These are phyloP conservation scores for Primulina huaijiensis DNA, from an alignment of 257 asterid species.

Conservation along the genomic window DNA sequence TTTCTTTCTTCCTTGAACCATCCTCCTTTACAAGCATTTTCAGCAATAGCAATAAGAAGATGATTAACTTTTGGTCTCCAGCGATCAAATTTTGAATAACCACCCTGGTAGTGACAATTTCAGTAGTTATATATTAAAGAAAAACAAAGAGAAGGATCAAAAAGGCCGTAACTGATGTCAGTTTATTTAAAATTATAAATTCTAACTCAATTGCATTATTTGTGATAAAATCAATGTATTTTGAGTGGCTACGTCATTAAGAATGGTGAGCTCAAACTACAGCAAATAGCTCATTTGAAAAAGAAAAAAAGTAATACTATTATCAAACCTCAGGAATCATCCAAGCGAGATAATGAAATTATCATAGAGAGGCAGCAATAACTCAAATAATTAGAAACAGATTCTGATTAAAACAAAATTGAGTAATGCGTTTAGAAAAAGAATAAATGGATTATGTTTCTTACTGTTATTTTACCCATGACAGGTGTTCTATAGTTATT, in stretches of 20 bases:
- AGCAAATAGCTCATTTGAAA: background rate
- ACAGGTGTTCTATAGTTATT: too few species aligned
- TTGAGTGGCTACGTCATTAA: background rate
- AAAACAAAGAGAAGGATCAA: background rate
- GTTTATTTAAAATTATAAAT: background rate
- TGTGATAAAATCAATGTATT: too few species aligned
- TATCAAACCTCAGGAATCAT: background rate
- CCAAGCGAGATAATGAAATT: background rate
- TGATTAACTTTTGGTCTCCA: constrained; percentile 71
- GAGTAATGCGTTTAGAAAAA: background rate
- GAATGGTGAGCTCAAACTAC: background rate
- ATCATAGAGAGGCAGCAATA: background rate
- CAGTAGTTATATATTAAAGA: constrained; percentile 18
- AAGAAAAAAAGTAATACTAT: too few species aligned
- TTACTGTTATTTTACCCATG: too few species aligned
- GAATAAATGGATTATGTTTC: background rate
- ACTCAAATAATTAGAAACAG: background rate
- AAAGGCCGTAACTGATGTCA: background rate
- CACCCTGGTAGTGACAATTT: constrained; percentile 49
- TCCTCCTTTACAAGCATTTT: constrained; percentile 61
- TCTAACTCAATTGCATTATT: background rate
- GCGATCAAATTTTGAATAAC: constrained; percentile 60
- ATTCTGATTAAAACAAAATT: background rate
- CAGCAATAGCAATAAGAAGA: constrained; percentile 62
- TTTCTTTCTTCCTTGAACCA: constrained; percentile 46